Conservation (phyloP, 805 yeast species). For the Starmera caribaea region DNA sequence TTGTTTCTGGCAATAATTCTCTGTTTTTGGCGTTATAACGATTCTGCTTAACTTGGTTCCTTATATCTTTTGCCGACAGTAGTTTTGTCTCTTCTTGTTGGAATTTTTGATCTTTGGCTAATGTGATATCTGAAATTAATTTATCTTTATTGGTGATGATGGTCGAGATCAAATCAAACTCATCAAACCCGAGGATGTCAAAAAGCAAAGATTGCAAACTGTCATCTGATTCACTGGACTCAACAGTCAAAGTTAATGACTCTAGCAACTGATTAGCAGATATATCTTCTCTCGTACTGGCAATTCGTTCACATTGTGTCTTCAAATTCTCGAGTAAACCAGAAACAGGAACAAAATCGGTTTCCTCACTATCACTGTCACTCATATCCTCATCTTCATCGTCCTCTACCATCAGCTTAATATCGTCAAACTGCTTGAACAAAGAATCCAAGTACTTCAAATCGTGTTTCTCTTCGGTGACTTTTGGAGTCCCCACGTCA, state of each 20-base stretch:
- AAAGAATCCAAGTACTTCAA: constrained; percentile 29
- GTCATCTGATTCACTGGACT: constrained; percentile 35
- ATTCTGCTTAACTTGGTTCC: constrained; percentile 41
- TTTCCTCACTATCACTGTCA: constrained; percentile 8
- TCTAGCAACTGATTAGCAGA: constrained; percentile 23
- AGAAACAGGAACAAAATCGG: constrained; percentile 1
- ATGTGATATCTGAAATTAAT: constrained; percentile 15
- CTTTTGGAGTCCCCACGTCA: constrained; percentile 24
- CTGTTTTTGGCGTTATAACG: constrained; percentile 39
- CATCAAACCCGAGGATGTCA: constrained; percentile 79
- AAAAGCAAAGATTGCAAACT: constrained; percentile 63
- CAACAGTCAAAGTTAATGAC: constrained; percentile 22
- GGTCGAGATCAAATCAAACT: constrained; percentile 67
- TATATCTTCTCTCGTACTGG: constrained; percentile 23
- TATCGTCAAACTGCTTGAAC: constrained; percentile 23
- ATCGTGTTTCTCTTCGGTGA: constrained; percentile 26
- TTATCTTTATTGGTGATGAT: constrained; percentile 38
- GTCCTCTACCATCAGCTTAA: constrained; percentile 16
- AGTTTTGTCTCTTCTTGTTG: constrained; percentile 21
- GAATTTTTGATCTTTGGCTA: constrained; percentile 9
- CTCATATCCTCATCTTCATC: constrained; percentile 10
- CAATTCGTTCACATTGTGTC: constrained; percentile 21
- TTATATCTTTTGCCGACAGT: constrained; percentile 46
- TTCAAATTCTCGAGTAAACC: constrained; percentile 10
- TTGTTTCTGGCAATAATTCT: constrained; percentile 34